Evolutionary conservation across 768 basidiomycete genomes (phyloP).

Genomic region (Phylloporus scabripes): DNA sequence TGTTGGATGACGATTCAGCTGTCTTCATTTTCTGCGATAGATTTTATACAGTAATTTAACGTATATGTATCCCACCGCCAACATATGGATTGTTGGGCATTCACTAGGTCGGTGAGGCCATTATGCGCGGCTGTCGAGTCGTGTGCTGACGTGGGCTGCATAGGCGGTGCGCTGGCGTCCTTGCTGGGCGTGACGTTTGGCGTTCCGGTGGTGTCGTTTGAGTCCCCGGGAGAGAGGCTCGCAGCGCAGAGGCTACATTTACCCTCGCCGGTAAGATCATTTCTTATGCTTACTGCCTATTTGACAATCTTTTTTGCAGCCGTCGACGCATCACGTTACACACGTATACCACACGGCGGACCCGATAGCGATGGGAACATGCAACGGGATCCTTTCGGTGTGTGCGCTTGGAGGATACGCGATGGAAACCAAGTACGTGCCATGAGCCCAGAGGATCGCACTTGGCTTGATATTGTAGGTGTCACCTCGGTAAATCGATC

Average conservation of each 20-base stretch:
- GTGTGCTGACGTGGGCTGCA: slow-evolving; percentile 21
- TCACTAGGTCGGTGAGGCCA: slow-evolving; percentile 50
- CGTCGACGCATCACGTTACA: slow-evolving; percentile 72
- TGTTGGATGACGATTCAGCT: not conserved
- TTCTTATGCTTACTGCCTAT: not conserved
- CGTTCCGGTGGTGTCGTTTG: slow-evolving; percentile 79
- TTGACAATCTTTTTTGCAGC: slow-evolving; percentile 35
- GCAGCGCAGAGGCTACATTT: slow-evolving; percentile 79
- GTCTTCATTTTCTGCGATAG: slow-evolving; percentile 34
- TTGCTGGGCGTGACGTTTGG: slow-evolving; percentile 89
- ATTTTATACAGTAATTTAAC: slow-evolving; percentile 93
- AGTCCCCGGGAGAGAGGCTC: slow-evolving; percentile 82
- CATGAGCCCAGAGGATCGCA: not conserved
- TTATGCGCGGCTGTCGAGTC: not conserved
- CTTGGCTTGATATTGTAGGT: slow-evolving; percentile 37
- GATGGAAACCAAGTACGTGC: slow-evolving; percentile 62
- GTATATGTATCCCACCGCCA: slow-evolving; percentile 85
- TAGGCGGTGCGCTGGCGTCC: slow-evolving; percentile 64
- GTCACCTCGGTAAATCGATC: slow-evolving; percentile 82
- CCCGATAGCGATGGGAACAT: slow-evolving; percentile 87
- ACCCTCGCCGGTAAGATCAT: slow-evolving; percentile 63
- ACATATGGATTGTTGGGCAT: slow-evolving; percentile 84
- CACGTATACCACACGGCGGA: slow-evolving; percentile 95
- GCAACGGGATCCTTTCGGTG: slow-evolving; percentile 72
- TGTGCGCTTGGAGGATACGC: slow-evolving; percentile 90